Evolutionary conservation across 106 monocot species (phyloP), one percentile per base, ranked within the genome.

Genomic region (Acorus calamus): DNA sequence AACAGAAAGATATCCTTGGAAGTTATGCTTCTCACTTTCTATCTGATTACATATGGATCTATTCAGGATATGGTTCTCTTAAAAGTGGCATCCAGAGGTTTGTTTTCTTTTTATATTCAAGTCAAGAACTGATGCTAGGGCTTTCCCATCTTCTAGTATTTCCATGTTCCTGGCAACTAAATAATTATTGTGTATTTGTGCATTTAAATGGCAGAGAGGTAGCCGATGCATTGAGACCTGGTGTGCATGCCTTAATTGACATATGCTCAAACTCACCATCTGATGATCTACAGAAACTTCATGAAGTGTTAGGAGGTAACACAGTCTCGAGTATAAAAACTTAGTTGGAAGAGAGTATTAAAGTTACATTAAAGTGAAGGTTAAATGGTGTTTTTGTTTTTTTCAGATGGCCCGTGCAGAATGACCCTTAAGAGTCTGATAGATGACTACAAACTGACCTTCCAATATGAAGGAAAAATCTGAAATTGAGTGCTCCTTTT

Each of bases 401-500:
- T 76, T 84, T 55, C 81, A 92, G 92, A 87, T 65, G 87, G 82
- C 44, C 65, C 79, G 46, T 77, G 84, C 66, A 79, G 87, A 75
- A 92, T 66, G 65, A 84, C 79, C 57, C 87, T 92, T 65, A 71
- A 81, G 50, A 60, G 52, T 64, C 62, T 92, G 65, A 66, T 74
- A 41, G 71, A 79, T 53, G 87, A 92, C 59, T 84, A 92, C 76
- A 62, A 67, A 68, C 61, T 83, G 7, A 69, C 78, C 73, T 92
- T 92, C 82, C 79, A 78, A 56, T 92, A 79, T 76, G 73, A 84
- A 69, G 92, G 92, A 13, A 92, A 92, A 75, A 80, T 92, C 14
- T 92, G 64, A 84, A 47, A 53, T 2, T 62, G 7, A 2, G 62
- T 28, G 28, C 1, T 28, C 28, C 28, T 28, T 28, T 28, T 28